Conservation (phyloP, 495 filamentous ascomycete species). For the Penicillium pancosmium region DNA sequence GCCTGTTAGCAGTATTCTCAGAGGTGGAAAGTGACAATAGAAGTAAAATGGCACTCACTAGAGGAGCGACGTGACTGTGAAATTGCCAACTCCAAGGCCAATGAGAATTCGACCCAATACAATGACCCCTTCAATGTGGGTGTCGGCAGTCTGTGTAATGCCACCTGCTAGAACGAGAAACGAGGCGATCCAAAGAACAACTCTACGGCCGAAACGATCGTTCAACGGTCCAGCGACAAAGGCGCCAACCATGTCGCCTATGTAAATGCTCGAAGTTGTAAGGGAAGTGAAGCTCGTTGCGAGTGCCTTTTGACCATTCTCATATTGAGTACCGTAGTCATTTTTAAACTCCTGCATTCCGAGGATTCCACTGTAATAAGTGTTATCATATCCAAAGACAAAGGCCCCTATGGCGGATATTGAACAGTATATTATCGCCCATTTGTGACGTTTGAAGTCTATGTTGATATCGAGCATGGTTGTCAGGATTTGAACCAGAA, state of each 20-base stretch:
- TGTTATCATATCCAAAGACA: slow-evolving; percentile 33
- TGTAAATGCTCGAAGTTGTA: slow-evolving; percentile 30
- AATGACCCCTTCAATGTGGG: slow-evolving; percentile 8
- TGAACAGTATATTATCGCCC: slow-evolving; percentile 29
- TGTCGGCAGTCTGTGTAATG: slow-evolving; percentile 21
- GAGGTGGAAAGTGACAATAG: neutral
- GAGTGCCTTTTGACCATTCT: slow-evolving; percentile 19
- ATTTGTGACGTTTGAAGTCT: slow-evolving; percentile 27
- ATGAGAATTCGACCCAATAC: slow-evolving; percentile 26
- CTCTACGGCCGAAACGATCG: slow-evolving; percentile 22
- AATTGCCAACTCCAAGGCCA: slow-evolving; percentile 29
- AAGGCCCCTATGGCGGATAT: slow-evolving; percentile 32
- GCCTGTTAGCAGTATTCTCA: neutral
- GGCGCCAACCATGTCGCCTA: slow-evolving; percentile 30
- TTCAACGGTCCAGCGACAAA: slow-evolving; percentile 26
- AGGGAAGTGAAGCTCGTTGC: slow-evolving; percentile 26
- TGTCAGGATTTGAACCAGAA: neutral
- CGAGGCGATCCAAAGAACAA: slow-evolving; percentile 24
- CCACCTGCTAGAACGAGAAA: slow-evolving; percentile 25
- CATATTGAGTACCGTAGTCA: slow-evolving; percentile 24
- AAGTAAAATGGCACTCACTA: slow-evolving; percentile 9
- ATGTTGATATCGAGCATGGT: slow-evolving; percentile 14
- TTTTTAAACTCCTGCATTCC: slow-evolving; percentile 28
- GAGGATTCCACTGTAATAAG: slow-evolving; percentile 33
- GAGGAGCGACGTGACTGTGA: slow-evolving; percentile 30